Conservation (phyloP, 148 eudicot genomes). For the Euryodendron excelsum region DNA sequence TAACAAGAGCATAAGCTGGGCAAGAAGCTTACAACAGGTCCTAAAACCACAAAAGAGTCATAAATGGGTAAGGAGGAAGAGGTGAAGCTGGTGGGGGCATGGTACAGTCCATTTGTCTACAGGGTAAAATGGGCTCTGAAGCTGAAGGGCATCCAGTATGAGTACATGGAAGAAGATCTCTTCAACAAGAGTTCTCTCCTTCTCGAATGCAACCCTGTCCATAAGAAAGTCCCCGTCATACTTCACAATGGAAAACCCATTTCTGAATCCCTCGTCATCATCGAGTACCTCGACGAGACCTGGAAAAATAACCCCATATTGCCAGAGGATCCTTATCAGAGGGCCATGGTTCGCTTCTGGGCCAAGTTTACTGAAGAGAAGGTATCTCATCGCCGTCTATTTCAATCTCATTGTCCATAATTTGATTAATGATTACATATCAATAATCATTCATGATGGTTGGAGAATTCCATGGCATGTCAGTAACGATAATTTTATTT, state of each 20-base stretch:
- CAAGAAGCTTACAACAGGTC: too few species aligned
- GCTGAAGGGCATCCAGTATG: not conserved
- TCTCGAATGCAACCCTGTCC: not conserved
- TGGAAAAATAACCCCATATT: not conserved
- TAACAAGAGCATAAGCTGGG: too few species aligned
- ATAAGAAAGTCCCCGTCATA: not conserved
- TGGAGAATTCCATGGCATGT: not conserved
- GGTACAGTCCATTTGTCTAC: not conserved
- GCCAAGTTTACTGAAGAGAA: not conserved
- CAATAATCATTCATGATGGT: not conserved
- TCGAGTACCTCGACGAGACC: not conserved
- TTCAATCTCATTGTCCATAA: not conserved
- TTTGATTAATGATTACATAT: not conserved
- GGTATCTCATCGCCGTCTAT: not conserved
- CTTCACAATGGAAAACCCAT: not conserved
- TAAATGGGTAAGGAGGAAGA: not conserved
- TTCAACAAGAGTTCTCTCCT: slow-evolving; percentile 5
- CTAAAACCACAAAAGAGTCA: too few species aligned
- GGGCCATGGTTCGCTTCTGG: not conserved
- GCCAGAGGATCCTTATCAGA: slow-evolving; percentile 6
- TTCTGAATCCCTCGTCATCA: not conserved
- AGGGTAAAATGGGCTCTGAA: not conserved
- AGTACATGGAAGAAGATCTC: not conserved
- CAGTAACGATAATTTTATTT: not conserved
- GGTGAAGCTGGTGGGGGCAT: slow-evolving; percentile 4